phyloP scores from a whole-genome alignment of 2,329 filamentous ascomycete genomes.

The Ophiognomonia clavigignenti-juglandacearum region DNA sequence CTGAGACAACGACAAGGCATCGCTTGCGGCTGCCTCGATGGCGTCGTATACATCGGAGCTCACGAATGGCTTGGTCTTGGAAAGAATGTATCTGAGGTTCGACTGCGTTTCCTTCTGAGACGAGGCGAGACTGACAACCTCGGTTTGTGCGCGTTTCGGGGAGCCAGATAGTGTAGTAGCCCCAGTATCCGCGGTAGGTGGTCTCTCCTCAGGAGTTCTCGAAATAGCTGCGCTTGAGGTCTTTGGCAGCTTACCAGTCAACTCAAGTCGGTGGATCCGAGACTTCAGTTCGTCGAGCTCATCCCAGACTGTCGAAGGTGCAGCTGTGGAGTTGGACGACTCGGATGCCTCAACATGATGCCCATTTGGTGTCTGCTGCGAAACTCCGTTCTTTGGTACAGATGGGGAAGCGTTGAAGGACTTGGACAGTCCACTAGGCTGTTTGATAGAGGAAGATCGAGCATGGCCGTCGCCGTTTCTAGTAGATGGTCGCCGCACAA shows the following conservation, averaged over 20 bases:
- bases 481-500: constrained; percentile 23
- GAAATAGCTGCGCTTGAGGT: constrained; percentile 78
- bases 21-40: constrained; percentile 74
- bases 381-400: constrained; percentile 39
- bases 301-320: constrained; percentile 94
- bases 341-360: constrained; percentile 65
- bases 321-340: constrained; percentile 82
- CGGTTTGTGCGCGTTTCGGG: constrained; percentile 62
- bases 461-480: constrained; percentile 10
- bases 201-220: constrained; percentile 71
- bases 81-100: constrained; percentile 72
- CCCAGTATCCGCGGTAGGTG: constrained; percentile 84
- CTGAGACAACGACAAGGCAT: constrained; percentile 73
- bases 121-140: constrained; percentile 29
- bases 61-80: constrained; percentile 69
- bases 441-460: constrained; percentile 8
- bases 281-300: constrained; percentile 94
- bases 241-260: constrained; percentile 80
- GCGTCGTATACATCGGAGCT: constrained; percentile 69
- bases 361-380: constrained; percentile 31
- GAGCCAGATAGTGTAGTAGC: constrained; percentile 88
- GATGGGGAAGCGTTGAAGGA: constrained; percentile 58
- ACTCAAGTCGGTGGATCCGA: constrained; percentile 81
- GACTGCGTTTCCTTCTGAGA: constrained; percentile 62
- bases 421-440: constrained; percentile 29